Evolutionary conservation across 441 rosid genomes (phyloP).

Genomic region (Bruguiera hainesii): DNA sequence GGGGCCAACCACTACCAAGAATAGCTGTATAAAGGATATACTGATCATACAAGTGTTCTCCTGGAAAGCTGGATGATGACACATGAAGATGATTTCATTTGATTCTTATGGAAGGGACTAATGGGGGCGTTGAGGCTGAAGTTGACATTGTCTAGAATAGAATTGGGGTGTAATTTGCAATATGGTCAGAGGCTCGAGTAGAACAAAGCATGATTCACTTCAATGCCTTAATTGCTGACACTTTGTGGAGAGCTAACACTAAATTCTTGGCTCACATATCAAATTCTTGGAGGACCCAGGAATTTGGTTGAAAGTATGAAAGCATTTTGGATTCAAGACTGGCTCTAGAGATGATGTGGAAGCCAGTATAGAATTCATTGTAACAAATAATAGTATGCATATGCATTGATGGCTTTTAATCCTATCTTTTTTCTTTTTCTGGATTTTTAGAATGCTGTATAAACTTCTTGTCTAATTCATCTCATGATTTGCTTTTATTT

Average conservation of each 20-base stretch:
- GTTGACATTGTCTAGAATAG: background rate
- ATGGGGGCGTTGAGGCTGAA: background rate
- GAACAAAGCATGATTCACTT: background rate
- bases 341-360: background rate
- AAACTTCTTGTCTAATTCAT: background rate
- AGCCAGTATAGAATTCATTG: background rate
- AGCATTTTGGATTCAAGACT: background rate
- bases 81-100: background rate
- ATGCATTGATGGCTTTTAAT: conserved; percentile 1
- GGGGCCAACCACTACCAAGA: background rate
- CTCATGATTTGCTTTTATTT: background rate
- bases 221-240: conserved; percentile 4
- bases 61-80: background rate
- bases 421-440: background rate
- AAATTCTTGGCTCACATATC: too few relatives aligned
- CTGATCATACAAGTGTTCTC: background rate
- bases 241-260: background rate
- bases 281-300: background rate
- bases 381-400: background rate
- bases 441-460: conserved; percentile 3
- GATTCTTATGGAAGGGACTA: conserved; percentile 10
- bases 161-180: too few relatives aligned
- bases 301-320: background rate
- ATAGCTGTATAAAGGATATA: background rate
- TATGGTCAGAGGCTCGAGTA: background rate